Conservation (phyloP, 2,329 filamentous ascomycete genomes). For the Cladobotryum protrusum region DNA sequence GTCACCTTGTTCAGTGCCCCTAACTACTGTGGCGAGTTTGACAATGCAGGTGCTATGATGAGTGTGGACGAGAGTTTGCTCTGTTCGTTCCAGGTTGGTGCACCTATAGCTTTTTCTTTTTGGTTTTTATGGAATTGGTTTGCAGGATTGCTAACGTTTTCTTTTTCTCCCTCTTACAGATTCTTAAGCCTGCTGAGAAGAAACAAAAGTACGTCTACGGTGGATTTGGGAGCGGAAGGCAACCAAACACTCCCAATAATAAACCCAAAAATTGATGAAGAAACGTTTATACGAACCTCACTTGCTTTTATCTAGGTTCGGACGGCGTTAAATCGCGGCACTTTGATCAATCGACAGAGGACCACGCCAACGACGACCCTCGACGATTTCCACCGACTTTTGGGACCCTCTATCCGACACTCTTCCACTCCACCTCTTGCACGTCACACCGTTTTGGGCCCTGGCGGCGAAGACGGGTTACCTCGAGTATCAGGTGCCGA, state of each 20-base stretch:
- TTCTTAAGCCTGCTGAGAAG: slow-evolving; percentile 99
- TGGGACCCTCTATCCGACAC: slow-evolving; percentile 13
- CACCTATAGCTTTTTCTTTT: background rate
- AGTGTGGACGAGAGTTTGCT: slow-evolving; percentile 97
- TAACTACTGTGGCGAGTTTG: slow-evolving; percentile 99
- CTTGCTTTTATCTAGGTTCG: slow-evolving; percentile 83
- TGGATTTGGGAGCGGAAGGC: slow-evolving; percentile 54
- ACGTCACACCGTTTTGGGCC: slow-evolving; percentile 11
- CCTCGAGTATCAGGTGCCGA: slow-evolving; percentile 9
- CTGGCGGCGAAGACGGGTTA: slow-evolving; percentile 11
- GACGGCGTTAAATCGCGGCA: slow-evolving; percentile 69
- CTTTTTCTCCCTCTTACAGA: slow-evolving; percentile 44
- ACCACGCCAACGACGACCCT: slow-evolving; percentile 18
- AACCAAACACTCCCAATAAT: slow-evolving; percentile 19
- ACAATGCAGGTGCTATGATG: slow-evolving; percentile 99
- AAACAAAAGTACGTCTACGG: slow-evolving; percentile 99
- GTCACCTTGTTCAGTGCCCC: slow-evolving; percentile 97
- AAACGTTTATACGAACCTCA: slow-evolving; percentile 50
- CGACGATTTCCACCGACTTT: slow-evolving; percentile 4
- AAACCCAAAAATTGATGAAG: slow-evolving; percentile 20
- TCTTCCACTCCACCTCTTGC: slow-evolving; percentile 14
- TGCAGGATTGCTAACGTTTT: background rate
- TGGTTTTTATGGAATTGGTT: too few relatives aligned
- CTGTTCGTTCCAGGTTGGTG: slow-evolving; percentile 90
- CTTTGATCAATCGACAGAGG: slow-evolving; percentile 15